These are phyloP conservation scores for Hypoxylon sp. DNA, from an alignment of 2,329 filamentous ascomycete genomes.

Conservation along the genomic window DNA sequence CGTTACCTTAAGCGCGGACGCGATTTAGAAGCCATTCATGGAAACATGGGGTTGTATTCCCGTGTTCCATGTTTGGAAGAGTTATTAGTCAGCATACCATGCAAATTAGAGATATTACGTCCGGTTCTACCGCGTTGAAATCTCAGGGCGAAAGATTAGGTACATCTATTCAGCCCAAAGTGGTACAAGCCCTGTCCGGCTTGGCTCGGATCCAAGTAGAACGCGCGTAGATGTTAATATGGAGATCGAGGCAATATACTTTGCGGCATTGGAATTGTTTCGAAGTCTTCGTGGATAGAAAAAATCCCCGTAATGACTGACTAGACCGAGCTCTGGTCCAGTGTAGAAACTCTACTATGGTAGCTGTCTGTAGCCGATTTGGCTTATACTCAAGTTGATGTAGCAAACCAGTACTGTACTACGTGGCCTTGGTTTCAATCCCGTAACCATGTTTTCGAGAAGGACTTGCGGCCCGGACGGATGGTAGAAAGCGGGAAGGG, in stretches of 20 bases:
- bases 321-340: slow-evolving; percentile 3
- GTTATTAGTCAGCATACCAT: slow-evolving; percentile 27
- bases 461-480: slow-evolving; percentile 31
- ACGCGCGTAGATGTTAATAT: slow-evolving; percentile 10
- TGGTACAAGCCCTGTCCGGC: slow-evolving; percentile 17
- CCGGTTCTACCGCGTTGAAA: slow-evolving; percentile 14
- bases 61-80: slow-evolving; percentile 15
- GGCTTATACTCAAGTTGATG: slow-evolving; percentile 6
- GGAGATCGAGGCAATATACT: slow-evolving; percentile 6
- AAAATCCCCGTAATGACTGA: not conserved
- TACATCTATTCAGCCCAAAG: slow-evolving; percentile 16
- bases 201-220: slow-evolving; percentile 7
- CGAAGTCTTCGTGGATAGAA: not conserved
- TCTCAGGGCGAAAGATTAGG: slow-evolving; percentile 6
- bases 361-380: slow-evolving; percentile 5
- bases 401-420: slow-evolving; percentile 7
- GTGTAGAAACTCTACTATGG: slow-evolving; percentile 8
- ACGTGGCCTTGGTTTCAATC: slow-evolving; percentile 11
- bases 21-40: slow-evolving; percentile 1
- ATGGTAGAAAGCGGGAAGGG: slow-evolving; percentile 27
- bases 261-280: slow-evolving; percentile 5
- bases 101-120: slow-evolving; percentile 22
- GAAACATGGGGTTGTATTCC: slow-evolving; percentile 12
- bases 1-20: slow-evolving; percentile 23
- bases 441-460: slow-evolving; percentile 15